Conservation (phyloP, 176 grass and related monocot genomes). For the Triticum urartu region DNA sequence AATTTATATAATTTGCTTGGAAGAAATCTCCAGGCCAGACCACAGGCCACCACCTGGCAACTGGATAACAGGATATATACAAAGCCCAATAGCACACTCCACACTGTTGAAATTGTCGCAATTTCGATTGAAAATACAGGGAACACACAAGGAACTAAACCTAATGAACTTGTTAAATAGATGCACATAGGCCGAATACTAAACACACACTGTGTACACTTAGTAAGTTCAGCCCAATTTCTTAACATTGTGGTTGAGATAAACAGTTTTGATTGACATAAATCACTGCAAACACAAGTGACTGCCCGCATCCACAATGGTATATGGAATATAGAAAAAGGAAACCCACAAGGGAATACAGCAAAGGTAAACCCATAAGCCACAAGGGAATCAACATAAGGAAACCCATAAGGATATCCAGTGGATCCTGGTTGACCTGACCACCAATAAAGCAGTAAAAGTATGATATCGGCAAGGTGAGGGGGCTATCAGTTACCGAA, state of each 20-base stretch:
- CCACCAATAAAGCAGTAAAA: too few species aligned
- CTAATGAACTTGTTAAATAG: neutral
- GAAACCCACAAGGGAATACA: neutral
- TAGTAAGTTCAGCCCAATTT: neutral
- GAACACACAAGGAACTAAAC: neutral
- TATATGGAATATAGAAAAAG: neutral
- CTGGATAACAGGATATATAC: neutral
- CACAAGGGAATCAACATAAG: neutral
- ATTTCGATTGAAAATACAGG: neutral
- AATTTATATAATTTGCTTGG: neutral
- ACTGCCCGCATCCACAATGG: neutral
- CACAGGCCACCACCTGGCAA: neutral
- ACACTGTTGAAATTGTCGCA: neutral
- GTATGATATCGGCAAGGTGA: neutral
- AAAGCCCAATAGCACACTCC: neutral
- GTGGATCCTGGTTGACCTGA: neutral
- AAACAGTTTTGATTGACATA: neutral
- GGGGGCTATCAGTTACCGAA: conserved; percentile 41
- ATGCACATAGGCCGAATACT: neutral
- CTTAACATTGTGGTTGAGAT: neutral
- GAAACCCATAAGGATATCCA: neutral
- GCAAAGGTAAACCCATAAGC: neutral
- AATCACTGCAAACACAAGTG: neutral
- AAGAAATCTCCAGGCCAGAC: neutral
- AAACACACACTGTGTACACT: neutral